Evolutionary conservation across 1,139 yeast genomes (phyloP).

Genomic region (Arxiozyma telluris): DNA sequence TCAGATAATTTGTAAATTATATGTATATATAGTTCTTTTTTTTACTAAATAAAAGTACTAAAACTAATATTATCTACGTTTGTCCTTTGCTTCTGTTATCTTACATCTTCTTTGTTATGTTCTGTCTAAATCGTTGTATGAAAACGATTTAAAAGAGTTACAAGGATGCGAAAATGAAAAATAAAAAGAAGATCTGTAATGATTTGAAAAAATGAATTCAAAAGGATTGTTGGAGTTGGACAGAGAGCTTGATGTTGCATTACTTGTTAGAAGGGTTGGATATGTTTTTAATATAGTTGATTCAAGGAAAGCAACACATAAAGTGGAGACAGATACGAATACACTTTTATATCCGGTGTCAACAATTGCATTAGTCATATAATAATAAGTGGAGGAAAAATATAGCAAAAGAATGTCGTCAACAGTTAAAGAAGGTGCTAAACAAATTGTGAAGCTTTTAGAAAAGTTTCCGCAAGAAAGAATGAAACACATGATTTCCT

Average conservation of each 20-base stretch:
- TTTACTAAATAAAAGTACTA: neutral
- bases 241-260: too few species aligned
- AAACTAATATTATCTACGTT: neutral
- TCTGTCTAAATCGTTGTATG: too few species aligned
- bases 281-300: too few species aligned
- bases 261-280: neutral
- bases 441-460: conserved; percentile 35
- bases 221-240: neutral
- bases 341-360: too few species aligned
- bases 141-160: too few species aligned
- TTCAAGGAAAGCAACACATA: too few species aligned
- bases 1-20: neutral
- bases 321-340: neutral
- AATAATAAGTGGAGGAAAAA: neutral
- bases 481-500: conserved; percentile 56
- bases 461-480: conserved; percentile 54
- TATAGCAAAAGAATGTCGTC: conserved; percentile 1
- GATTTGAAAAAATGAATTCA: too few species aligned
- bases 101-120: too few species aligned
- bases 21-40: neutral
- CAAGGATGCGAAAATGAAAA: neutral
- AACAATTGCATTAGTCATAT: neutral
- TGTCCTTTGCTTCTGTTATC: too few species aligned
- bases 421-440: conserved; percentile 33
- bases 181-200: too few species aligned